Evolutionary conservation across 331 rosid genomes (phyloP), one percentile per base, ranked within the genome.

Genomic region (Quercus phellos): DNA sequence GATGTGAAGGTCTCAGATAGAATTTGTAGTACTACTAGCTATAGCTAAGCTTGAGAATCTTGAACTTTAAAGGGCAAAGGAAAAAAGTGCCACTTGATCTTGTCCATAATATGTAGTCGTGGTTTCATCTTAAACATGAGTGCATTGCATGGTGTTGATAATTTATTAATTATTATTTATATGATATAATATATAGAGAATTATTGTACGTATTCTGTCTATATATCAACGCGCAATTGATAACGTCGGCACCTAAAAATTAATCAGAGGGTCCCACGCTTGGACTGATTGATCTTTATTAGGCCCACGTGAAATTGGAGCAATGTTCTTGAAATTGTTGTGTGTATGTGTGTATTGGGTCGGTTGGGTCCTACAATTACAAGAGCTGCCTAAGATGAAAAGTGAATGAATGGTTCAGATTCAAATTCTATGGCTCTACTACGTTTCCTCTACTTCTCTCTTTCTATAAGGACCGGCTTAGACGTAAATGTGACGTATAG

Each of bases 321-420:
- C 18, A 56, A 38, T 38, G 46, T 51, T 64, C 54, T 74, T 72
- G 80, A 70, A 70, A 72, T 73, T 64, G 42, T 26, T 11, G 53
- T 38, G 46, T 38, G 53, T 46, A 46, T 46, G 0, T 78, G 1
- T 82, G 76, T 76, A 70, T 59, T 16, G 73, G 73, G 55, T 27
- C 17, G 3, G 22, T 14, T 78, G 78, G 80, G 74, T 70, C 85
- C 53, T 59, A 12, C 84, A 38, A 38, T 0, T 72, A 24, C 43
- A 78, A 54, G 79, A 72, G 72, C 68, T 78, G 77, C 74, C 83
- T 51, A 78, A 70, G 58, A 86, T 86, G 53, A 46, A 46, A 46
- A 13, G 17, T 46, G 53, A 46, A 46, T 77, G 77, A 80, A 50
- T 30, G 55, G 1, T 55, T 54, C 63, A 67, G 75, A 34, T 66